Evolutionary conservation across 2,329 filamentous ascomycete genomes (phyloP), one percentile per base, ranked within the genome.

Genomic region (Teratosphaeria epicoccoides): DNA sequence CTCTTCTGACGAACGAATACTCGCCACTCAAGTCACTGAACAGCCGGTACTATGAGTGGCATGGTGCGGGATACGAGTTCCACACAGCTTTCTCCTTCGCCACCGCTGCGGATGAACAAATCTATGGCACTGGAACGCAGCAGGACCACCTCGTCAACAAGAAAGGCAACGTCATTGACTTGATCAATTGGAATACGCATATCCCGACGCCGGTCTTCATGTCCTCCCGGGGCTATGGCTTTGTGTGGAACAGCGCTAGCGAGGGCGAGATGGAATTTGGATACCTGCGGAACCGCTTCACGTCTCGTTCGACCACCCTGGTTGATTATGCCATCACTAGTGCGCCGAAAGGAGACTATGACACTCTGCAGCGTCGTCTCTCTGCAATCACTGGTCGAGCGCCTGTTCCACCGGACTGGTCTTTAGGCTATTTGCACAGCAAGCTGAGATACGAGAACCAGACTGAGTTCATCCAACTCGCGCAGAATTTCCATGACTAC

Each of bases 1-100:
- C 66, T 1, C 57, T 70, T 1, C 61, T 70, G n/a, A 68, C 63
- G 0, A 68, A 68, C 50, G 68, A 70, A 49, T 65, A 62, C 50
- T 52, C 59, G 22, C 59, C 66, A 26, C 33, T 68, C 23, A 69
- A 70, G 26, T 65, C 66, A 0, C 52, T 68, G 10, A 67, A 68
- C 28, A 63, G 68, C 0, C 57, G 68, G 6, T 69, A 67, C 46
- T 70, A 70, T 52, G 61, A 57, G 0, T 70, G 66, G 65, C 61
- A 57, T 14, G 63, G 63, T 2, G 59, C 63, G 0, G 66, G 67
- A 2, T 66, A 65, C 24, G 68, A 69, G 37, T 70, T 70, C 47
- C 55, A 55, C 0, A 64, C 68, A 7, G 63, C 66, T 5, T 70
- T 68, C 52, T 68, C 67, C 1, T 70, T 68, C 55, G 65, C 62